Evolutionary conservation across 352 stramenopile species (phyloP).

Genomic region (Globisporangium uncinulatum): DNA sequence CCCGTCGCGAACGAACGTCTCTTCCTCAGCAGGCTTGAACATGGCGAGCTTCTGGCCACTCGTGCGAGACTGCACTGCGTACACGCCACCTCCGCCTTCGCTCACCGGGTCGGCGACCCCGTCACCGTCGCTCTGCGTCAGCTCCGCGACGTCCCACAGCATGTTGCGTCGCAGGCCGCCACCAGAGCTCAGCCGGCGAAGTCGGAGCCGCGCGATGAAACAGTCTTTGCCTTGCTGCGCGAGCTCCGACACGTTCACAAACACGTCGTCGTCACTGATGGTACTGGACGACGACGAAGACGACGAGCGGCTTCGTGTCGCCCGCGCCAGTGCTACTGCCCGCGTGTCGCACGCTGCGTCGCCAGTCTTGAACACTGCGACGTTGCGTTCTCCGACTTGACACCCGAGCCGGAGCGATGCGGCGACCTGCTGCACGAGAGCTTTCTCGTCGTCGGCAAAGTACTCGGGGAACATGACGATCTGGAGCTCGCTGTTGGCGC

Average conservation of each 20-base stretch:
- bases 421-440: slow-evolving; percentile 41
- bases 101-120: slow-evolving; percentile 45
- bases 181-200: slow-evolving; percentile 51
- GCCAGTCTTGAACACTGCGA: slow-evolving; percentile 55
- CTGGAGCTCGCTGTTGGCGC: slow-evolving; percentile 28
- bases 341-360: slow-evolving; percentile 15
- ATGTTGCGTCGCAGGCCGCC: slow-evolving; percentile 61
- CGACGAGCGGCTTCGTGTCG: slow-evolving; percentile 5
- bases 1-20: slow-evolving; percentile 71
- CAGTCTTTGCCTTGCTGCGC: slow-evolving; percentile 72
- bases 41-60: slow-evolving; percentile 74
- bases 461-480: slow-evolving; percentile 71
- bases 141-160: slow-evolving; percentile 70
- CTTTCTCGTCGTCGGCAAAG: slow-evolving; percentile 47
- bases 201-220: slow-evolving; percentile 55
- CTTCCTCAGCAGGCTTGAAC: slow-evolving; percentile 78
- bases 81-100: slow-evolving; percentile 68
- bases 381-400: slow-evolving; percentile 56
- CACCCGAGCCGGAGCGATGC: slow-evolving; percentile 47
- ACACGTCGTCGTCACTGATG: slow-evolving; percentile 46
- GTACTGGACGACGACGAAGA: too few species aligned
- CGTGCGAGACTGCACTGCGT: slow-evolving; percentile 57
- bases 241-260: slow-evolving; percentile 59
- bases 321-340: slow-evolving; percentile 2
- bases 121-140: slow-evolving; percentile 46